These are phyloP conservation scores for Tillandsia leiboldiana DNA, from an alignment of 176 grass and related monocot species.

Conservation along the genomic window DNA sequence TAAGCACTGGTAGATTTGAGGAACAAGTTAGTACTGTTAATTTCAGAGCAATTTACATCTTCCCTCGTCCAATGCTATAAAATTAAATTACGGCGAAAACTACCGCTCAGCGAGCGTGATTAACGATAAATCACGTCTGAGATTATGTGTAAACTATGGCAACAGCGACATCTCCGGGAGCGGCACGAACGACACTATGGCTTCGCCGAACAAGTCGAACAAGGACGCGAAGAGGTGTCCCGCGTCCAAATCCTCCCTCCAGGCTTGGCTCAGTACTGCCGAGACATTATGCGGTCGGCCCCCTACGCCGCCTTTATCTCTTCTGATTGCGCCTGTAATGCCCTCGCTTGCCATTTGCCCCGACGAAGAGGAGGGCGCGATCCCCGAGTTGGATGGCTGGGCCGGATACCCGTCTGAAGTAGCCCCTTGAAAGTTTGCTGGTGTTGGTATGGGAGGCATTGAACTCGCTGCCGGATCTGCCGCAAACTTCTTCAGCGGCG, in stretches of 20 bases:
- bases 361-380: constrained; percentile 31
- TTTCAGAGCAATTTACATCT: too few relatives aligned
- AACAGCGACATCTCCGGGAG: constrained; percentile 49
- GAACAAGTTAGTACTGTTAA: too few relatives aligned
- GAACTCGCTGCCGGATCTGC: constrained; percentile 23
- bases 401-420: constrained; percentile 32
- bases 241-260: constrained; percentile 74
- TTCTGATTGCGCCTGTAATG: constrained; percentile 21
- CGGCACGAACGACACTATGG: constrained; percentile 71
- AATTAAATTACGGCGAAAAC: too few relatives aligned
- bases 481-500: constrained; percentile 71
- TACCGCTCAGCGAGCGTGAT: too few relatives aligned
- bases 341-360: constrained; percentile 18
- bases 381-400: constrained; percentile 29
- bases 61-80: too few relatives aligned
- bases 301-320: constrained; percentile 20
- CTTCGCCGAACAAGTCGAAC: constrained; percentile 64
- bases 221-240: constrained; percentile 55
- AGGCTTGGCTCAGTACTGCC: constrained; percentile 58
- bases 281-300: constrained; percentile 36
- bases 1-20: too few relatives aligned
- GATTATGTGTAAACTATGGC: constrained; percentile 26
- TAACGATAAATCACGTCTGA: too few relatives aligned
- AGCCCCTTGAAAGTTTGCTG: constrained; percentile 31
- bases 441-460: constrained; percentile 22